These are phyloP conservation scores for Byssoonygena ceratinophila DNA, from an alignment of 2,329 filamentous ascomycete genomes.

Conservation along the genomic window DNA sequence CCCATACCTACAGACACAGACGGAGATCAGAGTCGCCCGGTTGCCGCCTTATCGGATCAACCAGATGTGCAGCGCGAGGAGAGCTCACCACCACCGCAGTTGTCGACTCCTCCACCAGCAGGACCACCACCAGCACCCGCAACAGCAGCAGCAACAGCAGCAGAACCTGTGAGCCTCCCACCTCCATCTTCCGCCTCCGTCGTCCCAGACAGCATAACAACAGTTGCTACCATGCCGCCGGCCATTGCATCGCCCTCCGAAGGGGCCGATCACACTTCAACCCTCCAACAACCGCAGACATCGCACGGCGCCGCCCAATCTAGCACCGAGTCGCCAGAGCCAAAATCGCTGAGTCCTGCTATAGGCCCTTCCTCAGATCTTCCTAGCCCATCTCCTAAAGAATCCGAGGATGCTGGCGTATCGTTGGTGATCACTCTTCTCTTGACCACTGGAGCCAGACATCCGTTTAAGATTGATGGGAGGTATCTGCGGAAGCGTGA, in stretches of 20 bases:
- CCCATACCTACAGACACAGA: background rate
- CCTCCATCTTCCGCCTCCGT: background rate
- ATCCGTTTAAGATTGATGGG: constrained; percentile 83
- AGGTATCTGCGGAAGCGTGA: constrained; percentile 73
- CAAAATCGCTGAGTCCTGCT: constrained; percentile 7
- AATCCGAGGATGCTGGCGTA: constrained; percentile 23
- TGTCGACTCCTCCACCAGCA: constrained; percentile 3
- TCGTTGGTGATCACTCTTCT: constrained; percentile 60
- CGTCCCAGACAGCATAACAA: background rate
- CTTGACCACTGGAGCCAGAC: constrained; percentile 67
- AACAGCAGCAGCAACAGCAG: too few relatives aligned
- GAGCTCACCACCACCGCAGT: background rate
- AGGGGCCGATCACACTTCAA: background rate
- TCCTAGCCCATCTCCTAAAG: constrained; percentile 30
- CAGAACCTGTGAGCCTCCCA: background rate
- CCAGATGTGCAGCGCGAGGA: constrained; percentile 2
- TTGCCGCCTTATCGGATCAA: background rate
- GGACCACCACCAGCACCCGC: background rate
- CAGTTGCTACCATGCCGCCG: constrained; percentile 1
- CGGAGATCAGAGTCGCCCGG: background rate
- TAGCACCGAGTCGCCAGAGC: constrained; percentile 2
- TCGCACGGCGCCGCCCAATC: background rate
- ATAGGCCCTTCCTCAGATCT: constrained; percentile 12
- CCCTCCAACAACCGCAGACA: background rate
- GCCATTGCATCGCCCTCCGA: constrained; percentile 1